Percentiles rank a stretch among this genome's conserved stretches.
Conservation (phyloP, 495 filamentous ascomycete genomes). For the Trichoderma virens region DNA sequence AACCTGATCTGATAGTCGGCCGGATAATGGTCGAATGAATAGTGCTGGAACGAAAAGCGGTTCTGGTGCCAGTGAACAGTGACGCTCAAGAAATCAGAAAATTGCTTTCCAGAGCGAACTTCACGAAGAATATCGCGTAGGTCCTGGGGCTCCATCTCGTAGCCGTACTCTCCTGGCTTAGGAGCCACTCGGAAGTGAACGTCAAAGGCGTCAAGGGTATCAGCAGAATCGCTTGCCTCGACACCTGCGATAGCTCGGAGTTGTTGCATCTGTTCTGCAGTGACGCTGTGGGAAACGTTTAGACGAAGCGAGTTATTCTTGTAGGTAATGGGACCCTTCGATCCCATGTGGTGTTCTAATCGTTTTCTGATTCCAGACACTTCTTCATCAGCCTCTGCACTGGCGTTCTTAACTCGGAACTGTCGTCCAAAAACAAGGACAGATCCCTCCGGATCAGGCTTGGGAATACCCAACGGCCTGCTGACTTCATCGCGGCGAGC, state of each 20-base stretch:
- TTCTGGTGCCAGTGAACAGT: constrained; percentile 1
- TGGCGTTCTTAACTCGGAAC: background rate
- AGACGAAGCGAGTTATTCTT: background rate
- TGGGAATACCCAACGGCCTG: background rate
- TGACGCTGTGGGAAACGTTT: background rate
- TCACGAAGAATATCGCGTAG: background rate
- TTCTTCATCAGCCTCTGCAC: background rate
- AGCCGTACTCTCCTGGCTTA: background rate
- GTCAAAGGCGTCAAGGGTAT: background rate
- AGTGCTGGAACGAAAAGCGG: constrained; percentile 4
- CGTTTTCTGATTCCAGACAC: background rate
- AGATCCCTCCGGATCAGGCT: background rate
- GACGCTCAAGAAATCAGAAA: background rate
- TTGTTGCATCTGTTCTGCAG: background rate
- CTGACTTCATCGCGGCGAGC: background rate
- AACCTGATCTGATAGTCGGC: background rate
- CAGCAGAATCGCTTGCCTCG: background rate
- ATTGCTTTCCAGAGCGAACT: background rate
- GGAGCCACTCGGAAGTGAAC: background rate
- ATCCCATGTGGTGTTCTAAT: background rate
- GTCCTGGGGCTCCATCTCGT: background rate
- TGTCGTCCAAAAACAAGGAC: background rate
- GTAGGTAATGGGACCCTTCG: background rate
- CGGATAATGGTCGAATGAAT: background rate
- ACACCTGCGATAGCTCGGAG: background rate